These are phyloP conservation scores for Aspergillus melleus DNA, from an alignment of 2,329 filamentous ascomycete species.

Conservation along the genomic window DNA sequence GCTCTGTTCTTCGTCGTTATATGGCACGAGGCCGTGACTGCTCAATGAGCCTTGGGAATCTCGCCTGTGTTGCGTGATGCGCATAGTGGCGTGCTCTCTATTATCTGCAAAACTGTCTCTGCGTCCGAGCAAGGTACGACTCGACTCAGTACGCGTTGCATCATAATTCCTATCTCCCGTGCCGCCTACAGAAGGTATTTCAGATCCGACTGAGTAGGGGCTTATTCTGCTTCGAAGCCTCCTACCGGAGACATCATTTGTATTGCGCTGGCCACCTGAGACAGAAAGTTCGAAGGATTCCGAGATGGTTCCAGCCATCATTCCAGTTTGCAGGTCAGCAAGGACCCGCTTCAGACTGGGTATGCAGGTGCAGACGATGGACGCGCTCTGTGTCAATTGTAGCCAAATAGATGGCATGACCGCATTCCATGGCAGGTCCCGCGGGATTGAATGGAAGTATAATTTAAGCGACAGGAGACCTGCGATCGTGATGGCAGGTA, in stretches of 20 bases:
- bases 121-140: background rate
- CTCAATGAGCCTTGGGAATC: background rate
- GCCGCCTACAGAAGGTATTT: background rate
- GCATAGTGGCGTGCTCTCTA: background rate
- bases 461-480: background rate
- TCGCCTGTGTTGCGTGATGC: background rate
- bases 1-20: background rate
- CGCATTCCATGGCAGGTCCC: background rate
- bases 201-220: background rate
- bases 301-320: slow-evolving; percentile 3
- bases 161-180: background rate
- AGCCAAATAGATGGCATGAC: slow-evolving; percentile 4
- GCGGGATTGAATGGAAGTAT: background rate
- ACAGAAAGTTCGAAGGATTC: slow-evolving; percentile 2
- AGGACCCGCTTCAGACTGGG: background rate
- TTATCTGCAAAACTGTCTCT: background rate
- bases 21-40: background rate
- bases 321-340: slow-evolving; percentile 6
- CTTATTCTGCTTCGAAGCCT: background rate
- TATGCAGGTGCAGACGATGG: slow-evolving; percentile 2
- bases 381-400: background rate
- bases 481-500: background rate
- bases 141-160: background rate
- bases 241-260: background rate
- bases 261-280: background rate